Percentiles rank a stretch among this genome's conserved stretches.
These are phyloP conservation scores for Mycena latifolia DNA, from an alignment of 768 basidiomycete genomes.

Conservation along the genomic window DNA sequence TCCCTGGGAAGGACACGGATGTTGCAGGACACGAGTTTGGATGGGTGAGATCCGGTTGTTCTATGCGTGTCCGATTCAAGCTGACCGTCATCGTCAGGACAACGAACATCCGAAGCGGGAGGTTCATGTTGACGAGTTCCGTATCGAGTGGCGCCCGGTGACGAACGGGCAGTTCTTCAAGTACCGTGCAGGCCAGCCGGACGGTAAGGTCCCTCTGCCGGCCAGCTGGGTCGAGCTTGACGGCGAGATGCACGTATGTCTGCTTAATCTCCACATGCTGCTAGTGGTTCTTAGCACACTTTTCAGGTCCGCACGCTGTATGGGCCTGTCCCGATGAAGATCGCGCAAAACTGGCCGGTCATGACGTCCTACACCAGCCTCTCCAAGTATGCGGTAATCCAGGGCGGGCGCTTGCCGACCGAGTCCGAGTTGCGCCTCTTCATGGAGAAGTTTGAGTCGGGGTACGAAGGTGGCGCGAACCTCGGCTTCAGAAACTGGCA, in stretches of 20 bases:
- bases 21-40: constrained; percentile 71
- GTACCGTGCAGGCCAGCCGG: constrained; percentile 62
- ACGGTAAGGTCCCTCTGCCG: constrained; percentile 65
- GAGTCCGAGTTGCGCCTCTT: constrained; percentile 90
- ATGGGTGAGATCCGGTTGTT: constrained; percentile 16
- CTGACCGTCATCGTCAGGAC: constrained; percentile 54
- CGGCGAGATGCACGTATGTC: constrained; percentile 62
- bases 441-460: constrained; percentile 77
- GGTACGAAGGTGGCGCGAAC: constrained; percentile 85
- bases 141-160: constrained; percentile 87
- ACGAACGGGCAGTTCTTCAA: constrained; percentile 89
- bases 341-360: constrained; percentile 90
- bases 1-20: constrained; percentile 35
- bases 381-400: constrained; percentile 82
- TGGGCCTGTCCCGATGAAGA: constrained; percentile 82
- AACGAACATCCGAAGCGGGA: constrained; percentile 83
- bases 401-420: constrained; percentile 95
- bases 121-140: constrained; percentile 76
- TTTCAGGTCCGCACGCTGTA: constrained; percentile 85
- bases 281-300: not conserved
- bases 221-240: constrained; percentile 79
- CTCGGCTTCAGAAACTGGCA: constrained; percentile 95
- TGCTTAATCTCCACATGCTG: not conserved
- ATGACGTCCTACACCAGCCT: constrained; percentile 83
- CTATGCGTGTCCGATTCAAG: not conserved